Base-by-base conservation (phyloP, 805 yeast species). In the Pichia occidentalis region DNA sequence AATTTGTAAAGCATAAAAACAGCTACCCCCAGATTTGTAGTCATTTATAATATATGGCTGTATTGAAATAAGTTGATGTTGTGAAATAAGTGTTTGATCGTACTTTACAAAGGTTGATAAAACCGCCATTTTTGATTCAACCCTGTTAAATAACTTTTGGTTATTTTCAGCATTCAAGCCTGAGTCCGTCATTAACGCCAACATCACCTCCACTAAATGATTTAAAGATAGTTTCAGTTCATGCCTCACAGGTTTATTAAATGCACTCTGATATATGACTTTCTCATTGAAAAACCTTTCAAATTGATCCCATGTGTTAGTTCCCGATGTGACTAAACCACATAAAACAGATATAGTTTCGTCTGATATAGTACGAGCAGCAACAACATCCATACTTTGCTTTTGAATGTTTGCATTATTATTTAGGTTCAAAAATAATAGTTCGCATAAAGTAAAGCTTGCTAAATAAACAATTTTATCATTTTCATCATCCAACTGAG, bases 401-500 rank as follows among this genome's bases (percentile, higher is more conserved):
- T 23, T 27, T 16, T 37, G 34, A 20, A 12, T 12, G n/a, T n/a
- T n/a, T 8, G 24, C 23, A 5, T 10, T 4, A 2, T 22, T 11
- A 4, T 39, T 41, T 1, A 35, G 18, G 9, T 34, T 28, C 9
- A 42, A 7, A 27, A 72, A 64, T 65, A 73, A 63, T 14, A 64
- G 40, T 1, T 63, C 63, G 1, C 61, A 28, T 19, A 79, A 44
- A 3, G 58, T 47, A 16, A 40, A 35, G 32, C 57, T 63, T 0
- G 79, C 68, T 7, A 62, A 45, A 1, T 70, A 74, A 7, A 65
- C 59, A 1, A 77, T 63, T 1, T 60, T 42, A 25, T 73, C 77
- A 46, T 86, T 95, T 44, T 80, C 88, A 53, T 85, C 95, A 37
- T 81, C 81, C 1, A 76, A 43, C 40, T 79, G 62, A 43, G 62